Evolutionary conservation across 2,329 filamentous ascomycete species (phyloP).

Genomic region (Plenodomus biglobosus): DNA sequence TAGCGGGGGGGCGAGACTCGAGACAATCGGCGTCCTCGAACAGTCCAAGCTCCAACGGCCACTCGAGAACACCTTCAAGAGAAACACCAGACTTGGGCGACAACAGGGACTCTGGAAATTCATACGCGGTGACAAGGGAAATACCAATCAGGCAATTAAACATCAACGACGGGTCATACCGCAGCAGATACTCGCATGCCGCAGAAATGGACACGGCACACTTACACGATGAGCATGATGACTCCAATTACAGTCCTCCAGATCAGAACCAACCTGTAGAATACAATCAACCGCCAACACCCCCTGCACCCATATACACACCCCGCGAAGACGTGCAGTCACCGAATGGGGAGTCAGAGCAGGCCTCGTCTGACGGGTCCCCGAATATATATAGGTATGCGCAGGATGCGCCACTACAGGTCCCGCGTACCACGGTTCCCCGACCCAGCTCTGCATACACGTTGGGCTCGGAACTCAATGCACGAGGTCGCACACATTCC

Average conservation of each 20-base stretch:
- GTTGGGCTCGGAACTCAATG: slow-evolving; percentile 66
- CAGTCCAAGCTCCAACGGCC: slow-evolving; percentile 33
- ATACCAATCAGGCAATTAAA: slow-evolving; percentile 41
- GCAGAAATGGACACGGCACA: slow-evolving; percentile 35
- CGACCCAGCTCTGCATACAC: slow-evolving; percentile 79
- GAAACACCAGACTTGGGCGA: slow-evolving; percentile 35
- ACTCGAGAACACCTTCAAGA: slow-evolving; percentile 41
- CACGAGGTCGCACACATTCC: slow-evolving; percentile 62
- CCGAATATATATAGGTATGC: slow-evolving; percentile 35
- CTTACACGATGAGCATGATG: slow-evolving; percentile 24
- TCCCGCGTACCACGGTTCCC: slow-evolving; percentile 60
- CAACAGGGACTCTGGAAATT: slow-evolving; percentile 24
- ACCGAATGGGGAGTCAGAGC: slow-evolving; percentile 31
- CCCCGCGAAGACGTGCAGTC: slow-evolving; percentile 31
- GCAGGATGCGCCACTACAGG: slow-evolving; percentile 35
- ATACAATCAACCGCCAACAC: slow-evolving; percentile 26
- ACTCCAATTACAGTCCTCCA: slow-evolving; percentile 22
- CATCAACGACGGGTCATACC: slow-evolving; percentile 36
- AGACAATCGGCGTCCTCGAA: slow-evolving; percentile 40
- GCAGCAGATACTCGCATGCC: slow-evolving; percentile 36
- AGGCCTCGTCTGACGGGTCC: slow-evolving; percentile 35
- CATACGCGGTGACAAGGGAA: slow-evolving; percentile 33
- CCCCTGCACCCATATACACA: slow-evolving; percentile 25
- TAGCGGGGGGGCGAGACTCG: slow-evolving; percentile 35
- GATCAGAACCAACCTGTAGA: slow-evolving; percentile 24